Evolutionary conservation across 225 moss, liverwort and hornwort species (phyloP).

Genomic region (Pseudisothecium myosuroides): DNA sequence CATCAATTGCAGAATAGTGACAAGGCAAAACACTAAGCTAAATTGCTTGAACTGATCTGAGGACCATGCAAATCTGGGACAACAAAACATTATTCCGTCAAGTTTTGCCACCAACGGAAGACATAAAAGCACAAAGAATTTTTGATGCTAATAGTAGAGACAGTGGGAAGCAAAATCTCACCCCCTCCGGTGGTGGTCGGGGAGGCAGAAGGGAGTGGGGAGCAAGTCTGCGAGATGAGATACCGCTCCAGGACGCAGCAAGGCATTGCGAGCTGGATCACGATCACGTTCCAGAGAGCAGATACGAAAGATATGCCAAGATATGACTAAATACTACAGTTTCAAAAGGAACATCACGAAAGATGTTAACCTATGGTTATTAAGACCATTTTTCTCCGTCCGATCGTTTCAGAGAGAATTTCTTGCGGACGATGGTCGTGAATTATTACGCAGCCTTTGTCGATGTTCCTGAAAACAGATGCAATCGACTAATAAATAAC

Average conservation of each 20-base stretch:
- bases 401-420: neutral
- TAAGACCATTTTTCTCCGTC: neutral
- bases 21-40: neutral
- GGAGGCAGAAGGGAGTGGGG: neutral
- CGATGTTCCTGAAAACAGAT: slow-evolving; percentile 34
- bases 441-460: slow-evolving; percentile 27
- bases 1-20: neutral
- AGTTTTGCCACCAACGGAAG: neutral
- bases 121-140: neutral
- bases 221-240: neutral
- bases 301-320: neutral
- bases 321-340: neutral
- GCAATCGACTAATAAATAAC: neutral
- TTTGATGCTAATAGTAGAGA: neutral
- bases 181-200: neutral
- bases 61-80: neutral
- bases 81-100: neutral
- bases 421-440: slow-evolving; percentile 20
- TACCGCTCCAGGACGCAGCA: slow-evolving; percentile 12
- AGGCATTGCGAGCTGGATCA: slow-evolving; percentile 13
- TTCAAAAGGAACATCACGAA: neutral
- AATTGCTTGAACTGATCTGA: neutral
- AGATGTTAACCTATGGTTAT: neutral
- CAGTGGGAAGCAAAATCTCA: neutral
- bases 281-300: neutral